phyloP scores from a whole-genome alignment of 441 rosid species.

The Eutrema salsugineum region DNA sequence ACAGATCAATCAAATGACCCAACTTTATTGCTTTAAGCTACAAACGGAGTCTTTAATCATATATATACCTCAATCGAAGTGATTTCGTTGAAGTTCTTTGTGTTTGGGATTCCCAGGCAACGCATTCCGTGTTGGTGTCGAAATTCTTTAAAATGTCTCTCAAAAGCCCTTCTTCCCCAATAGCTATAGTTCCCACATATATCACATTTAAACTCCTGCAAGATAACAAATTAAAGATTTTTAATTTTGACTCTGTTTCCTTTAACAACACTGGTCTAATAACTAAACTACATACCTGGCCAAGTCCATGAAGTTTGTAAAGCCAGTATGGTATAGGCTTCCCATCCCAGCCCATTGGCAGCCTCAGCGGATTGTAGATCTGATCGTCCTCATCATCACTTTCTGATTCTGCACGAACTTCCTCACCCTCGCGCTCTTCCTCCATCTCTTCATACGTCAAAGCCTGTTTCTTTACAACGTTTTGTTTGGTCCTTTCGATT shows the following conservation, averaged over 20 bases:
- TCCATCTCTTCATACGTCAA: constrained; percentile 97
- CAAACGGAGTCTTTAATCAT: not conserved
- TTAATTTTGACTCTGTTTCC: not conserved
- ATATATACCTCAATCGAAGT: constrained; percentile 73
- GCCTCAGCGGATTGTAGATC: constrained; percentile 89
- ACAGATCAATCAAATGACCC: not conserved
- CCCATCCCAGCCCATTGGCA: constrained; percentile 99
- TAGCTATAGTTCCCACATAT: constrained; percentile 96
- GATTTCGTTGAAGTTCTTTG: constrained; percentile 97
- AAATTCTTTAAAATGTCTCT: constrained; percentile 98
- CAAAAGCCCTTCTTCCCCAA: constrained; percentile 98
- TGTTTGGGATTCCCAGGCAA: constrained; percentile 97
- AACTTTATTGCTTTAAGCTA: not conserved
- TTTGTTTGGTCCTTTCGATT: constrained; percentile 72
- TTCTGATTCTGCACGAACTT: constrained; percentile 85
- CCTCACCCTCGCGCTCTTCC: constrained; percentile 97
- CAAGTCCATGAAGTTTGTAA: constrained; percentile 98
- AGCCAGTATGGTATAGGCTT: constrained; percentile 99
- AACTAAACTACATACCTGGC: constrained; percentile 62
- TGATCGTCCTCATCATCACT: constrained; percentile 97
- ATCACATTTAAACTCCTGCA: constrained; percentile 94
- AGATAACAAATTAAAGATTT: not conserved
- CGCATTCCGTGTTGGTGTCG: constrained; percentile 99
- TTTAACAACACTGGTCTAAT: not conserved
- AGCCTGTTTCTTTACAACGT: constrained; percentile 95